phyloP scores from a whole-genome alignment of 1,284 basidiomycete genomes.

The Ustilago shanxiensis region DNA sequence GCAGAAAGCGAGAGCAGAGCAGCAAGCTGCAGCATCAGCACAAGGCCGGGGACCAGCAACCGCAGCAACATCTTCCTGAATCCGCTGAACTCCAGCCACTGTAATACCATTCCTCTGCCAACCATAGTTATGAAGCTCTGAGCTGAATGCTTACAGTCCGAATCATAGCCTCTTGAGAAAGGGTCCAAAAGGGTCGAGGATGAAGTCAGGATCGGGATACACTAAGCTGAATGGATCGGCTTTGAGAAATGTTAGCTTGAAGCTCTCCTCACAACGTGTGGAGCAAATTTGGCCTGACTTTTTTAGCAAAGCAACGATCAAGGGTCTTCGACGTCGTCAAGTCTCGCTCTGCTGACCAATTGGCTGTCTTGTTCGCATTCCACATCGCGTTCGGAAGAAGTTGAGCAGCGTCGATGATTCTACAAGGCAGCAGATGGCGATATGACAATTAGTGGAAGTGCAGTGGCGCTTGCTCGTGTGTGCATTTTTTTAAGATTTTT shows the following conservation, averaged over 20 bases:
- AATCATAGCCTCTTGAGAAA: not conserved
- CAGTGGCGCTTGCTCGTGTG: slow-evolving; percentile 31
- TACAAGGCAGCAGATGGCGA: slow-evolving; percentile 19
- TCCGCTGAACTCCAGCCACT: not conserved
- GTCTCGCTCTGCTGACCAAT: slow-evolving; percentile 40
- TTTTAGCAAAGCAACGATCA: slow-evolving; percentile 17
- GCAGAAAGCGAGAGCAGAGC: slow-evolving; percentile 49
- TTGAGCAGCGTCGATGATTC: not conserved
- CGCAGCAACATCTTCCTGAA: slow-evolving; percentile 20
- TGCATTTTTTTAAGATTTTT: slow-evolving; percentile 12
- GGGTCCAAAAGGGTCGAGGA: no score
- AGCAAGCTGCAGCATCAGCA: slow-evolving; percentile 28
- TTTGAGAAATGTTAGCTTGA: slow-evolving; percentile 18
- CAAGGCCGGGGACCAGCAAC: slow-evolving; percentile 19
- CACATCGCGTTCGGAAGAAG: slow-evolving; percentile 12
- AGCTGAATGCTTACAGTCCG: not conserved
- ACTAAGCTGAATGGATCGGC: not conserved
- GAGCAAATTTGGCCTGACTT: slow-evolving; percentile 11
- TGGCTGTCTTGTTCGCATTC: not conserved
- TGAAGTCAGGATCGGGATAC: not conserved
- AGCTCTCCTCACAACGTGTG: slow-evolving; percentile 13
- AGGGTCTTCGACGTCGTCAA: slow-evolving; percentile 13
- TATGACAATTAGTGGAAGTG: not conserved
- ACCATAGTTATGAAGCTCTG: not conserved
- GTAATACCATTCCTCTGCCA: not conserved